Percentiles rank a stretch among this genome's conserved stretches.
phyloP scores from a whole-genome alignment of 306 rosid species.

The Cicer chorassanicum region DNA sequence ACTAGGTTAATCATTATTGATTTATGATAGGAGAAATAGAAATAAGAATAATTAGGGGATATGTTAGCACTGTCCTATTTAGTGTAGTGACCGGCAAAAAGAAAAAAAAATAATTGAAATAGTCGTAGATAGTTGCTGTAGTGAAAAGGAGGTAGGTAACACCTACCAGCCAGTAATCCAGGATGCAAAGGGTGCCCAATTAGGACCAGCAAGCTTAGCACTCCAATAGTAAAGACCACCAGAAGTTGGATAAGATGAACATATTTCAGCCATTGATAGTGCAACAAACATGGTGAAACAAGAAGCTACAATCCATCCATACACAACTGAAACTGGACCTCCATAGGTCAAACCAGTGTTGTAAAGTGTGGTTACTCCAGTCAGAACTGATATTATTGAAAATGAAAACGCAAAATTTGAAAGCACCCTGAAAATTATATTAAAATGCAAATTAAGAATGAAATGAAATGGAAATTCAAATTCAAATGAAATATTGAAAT shows the following conservation, averaged over 20 bases:
- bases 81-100: not conserved
- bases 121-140: not conserved
- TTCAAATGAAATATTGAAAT: not conserved
- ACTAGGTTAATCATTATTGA: no score
- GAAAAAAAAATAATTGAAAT: not conserved
- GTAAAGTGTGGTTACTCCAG: slow-evolving; percentile 91
- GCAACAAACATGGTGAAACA: slow-evolving; percentile 86
- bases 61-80: not conserved
- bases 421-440: slow-evolving; percentile 58
- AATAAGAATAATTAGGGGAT: not conserved
- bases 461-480: not conserved
- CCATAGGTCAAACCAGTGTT: slow-evolving; percentile 83
- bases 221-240: slow-evolving; percentile 99
- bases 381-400: slow-evolving; percentile 91
- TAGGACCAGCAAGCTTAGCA: slow-evolving; percentile 93
- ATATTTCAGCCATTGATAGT: slow-evolving; percentile 91
- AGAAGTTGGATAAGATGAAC: slow-evolving; percentile 93
- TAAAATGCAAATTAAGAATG: not conserved
- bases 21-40: not conserved
- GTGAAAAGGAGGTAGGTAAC: not conserved
- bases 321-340: slow-evolving; percentile 80
- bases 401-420: slow-evolving; percentile 94
- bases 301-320: slow-evolving; percentile 87
- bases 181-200: slow-evolving; percentile 95
- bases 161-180: slow-evolving; percentile 97